These are phyloP conservation scores for Xylaria sp. DNA, from an alignment of 2,329 filamentous ascomycete species.

Conservation along the genomic window DNA sequence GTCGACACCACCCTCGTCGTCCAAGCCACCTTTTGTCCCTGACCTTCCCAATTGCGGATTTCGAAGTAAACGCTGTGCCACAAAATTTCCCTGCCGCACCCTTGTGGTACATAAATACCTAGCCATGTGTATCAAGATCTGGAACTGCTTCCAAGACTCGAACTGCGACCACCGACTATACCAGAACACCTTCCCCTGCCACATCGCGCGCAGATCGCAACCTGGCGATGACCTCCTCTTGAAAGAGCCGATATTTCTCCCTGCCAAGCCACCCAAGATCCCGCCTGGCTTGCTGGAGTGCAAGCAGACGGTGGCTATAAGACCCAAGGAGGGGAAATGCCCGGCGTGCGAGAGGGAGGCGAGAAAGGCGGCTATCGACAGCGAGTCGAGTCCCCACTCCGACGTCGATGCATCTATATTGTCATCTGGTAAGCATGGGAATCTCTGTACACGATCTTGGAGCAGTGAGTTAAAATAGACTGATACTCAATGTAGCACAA, in stretches of 20 bases:
- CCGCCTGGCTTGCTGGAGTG: slow-evolving; percentile 27
- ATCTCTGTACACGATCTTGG: neutral
- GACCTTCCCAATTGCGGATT: neutral
- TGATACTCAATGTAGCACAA: slow-evolving; percentile 5
- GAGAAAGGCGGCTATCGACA: neutral
- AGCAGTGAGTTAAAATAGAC: neutral
- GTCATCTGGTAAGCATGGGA: slow-evolving; percentile 14
- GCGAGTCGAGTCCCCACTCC: neutral
- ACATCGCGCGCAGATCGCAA: slow-evolving; percentile 27
- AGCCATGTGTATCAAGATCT: slow-evolving; percentile 42
- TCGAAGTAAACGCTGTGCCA: slow-evolving; percentile 5
- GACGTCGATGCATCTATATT: neutral
- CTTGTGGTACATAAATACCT: slow-evolving; percentile 5
- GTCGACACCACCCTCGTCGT: no score
- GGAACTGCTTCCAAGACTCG: slow-evolving; percentile 26
- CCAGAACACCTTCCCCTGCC: slow-evolving; percentile 41
- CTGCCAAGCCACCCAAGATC: slow-evolving; percentile 21
- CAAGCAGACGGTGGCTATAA: slow-evolving; percentile 20
- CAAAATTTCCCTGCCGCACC: neutral
- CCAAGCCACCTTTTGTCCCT: neutral
- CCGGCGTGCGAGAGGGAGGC: slow-evolving; percentile 18
- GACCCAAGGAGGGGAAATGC: slow-evolving; percentile 30
- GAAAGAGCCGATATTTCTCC: slow-evolving; percentile 26
- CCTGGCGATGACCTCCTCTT: slow-evolving; percentile 28
- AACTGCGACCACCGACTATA: slow-evolving; percentile 38